Evolutionary conservation across 2,329 filamentous ascomycete genomes (phyloP), one percentile per base, ranked within the genome.

Genomic region (Diaporthe nobilis): DNA sequence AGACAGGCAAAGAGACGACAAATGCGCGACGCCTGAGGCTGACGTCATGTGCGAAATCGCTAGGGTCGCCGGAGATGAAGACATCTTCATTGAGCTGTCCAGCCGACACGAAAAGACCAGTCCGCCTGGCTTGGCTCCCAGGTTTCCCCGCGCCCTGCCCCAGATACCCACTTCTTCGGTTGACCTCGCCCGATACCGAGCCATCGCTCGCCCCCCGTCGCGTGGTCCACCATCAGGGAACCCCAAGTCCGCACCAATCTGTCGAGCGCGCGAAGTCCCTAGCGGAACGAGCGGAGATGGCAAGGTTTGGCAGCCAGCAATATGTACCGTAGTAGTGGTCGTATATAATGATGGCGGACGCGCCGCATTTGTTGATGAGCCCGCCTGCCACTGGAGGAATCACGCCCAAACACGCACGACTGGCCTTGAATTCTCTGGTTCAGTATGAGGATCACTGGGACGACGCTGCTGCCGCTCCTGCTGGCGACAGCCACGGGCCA

Each of bases 141-240:
- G 47, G 17, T 13, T 63, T 58, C 71, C 72, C 63, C 53, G 63
- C 63, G 63, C n/a, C 17, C 3, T 70, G 65, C 65, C 65, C 71
- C 37, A 34, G 42, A 58, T 47, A 74, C 44, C 75, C 75, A 76
- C 75, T 58, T 65, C 37, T 51, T 76, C 71, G 71, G 71, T 60
- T 34, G 63, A 71, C 53, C 44, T 76, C 37, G 37, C 53, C 75
- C 75, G 55, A 68, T 72, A 37, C 55, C 57, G 39, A 53, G 37
- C 55, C 39, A 60, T 25, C 37, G 53, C 60, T 42, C 68, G 51
- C 39, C 68, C 67, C 53, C 53, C 17, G 22, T 31, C 34, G 25
- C n/a, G 39, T n/a, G 47, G 51, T 67, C 39, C 42, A 71, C 37
- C 31, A 49, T 49, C 53, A 53, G 42, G 42, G 53, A 5, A 44